Evolutionary conservation across 768 basidiomycete species (phyloP), one percentile per base, ranked within the genome.

Genomic region (Panaeolus papilionaceus): DNA sequence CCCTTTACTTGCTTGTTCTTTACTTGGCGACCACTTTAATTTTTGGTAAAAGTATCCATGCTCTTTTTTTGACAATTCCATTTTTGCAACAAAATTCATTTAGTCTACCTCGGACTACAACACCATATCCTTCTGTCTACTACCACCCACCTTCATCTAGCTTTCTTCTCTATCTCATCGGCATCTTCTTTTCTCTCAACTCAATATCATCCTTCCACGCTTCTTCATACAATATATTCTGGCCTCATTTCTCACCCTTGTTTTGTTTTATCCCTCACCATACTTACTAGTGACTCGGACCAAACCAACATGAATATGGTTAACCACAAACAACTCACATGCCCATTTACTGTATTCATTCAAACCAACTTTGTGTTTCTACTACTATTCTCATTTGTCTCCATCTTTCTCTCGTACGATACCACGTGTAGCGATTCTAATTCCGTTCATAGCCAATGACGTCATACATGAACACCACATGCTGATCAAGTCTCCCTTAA

Each of bases 341-440:
- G 64, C 47, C 61, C 69, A 63, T 64, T 12, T 58, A 3, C 26
- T 58, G 28, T 58, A 58, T 33, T 28, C 54, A 58, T 33, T 58
- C 26, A 33, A 58, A n/a, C 54, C 12, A 58, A 58, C 11, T 28
- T 37, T 58, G 54, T 58, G 6, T 33, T 58, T 26, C 26, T 51
- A 51, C 49, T 20, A 47, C 16, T 51, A 9, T 26, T 5, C 47
- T 23, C 11, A 49, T 20, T 49, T 20, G 5, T 49, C 8, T 49
- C 47, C 23, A 42, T 42, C 51, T 51, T 68, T 69, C 44, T 67
- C 47, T 67, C 61, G 72, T 80, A 79, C 76, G 78, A 75, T 79
- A 79, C 77, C 70, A 69, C 65, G 71, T 82, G 80, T 81, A 80
- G 78, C 80, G 76, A 79, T 58, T 78, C 74, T 80, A 79, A 81